Base-by-base conservation (phyloP, 768 basidiomycete genomes). In the Cyathus striatus region DNA sequence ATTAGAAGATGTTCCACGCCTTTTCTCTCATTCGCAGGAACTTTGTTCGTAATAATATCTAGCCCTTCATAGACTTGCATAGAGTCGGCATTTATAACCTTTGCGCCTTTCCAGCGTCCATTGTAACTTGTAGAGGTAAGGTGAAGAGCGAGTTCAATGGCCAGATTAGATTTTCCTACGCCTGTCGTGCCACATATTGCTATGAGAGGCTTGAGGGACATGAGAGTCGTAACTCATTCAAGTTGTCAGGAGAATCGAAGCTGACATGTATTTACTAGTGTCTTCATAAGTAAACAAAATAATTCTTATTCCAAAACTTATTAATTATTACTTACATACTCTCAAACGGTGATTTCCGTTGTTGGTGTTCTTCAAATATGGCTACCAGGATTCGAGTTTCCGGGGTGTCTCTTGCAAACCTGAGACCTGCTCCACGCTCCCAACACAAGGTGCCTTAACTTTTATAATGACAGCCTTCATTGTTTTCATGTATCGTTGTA, bases 61-160 rank as follows among this genome's bases (percentile, higher is more conserved):
- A 98, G 76, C 0, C 95, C 95, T 14, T 72, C 70, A 61, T 97
- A 98, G 10, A 92, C 83, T 62, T 99, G 96, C 95, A 99, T 97
- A 10, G 95, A 81, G 63, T 99, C 96, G 7, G 94, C 90, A 57
- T 97, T 98, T 58, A 99, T 83, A 51, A 98, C 75, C 55, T 81
- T 79, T 6, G 81, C 84, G 10, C 81, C 78, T 12, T 61, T 64
- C 75, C 80, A 85, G 36, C 62, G 65, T 52, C 64, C 60, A 22
- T 53, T 59, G 22, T 49, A 52, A 32, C 54, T 43, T 24, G 49
- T 52, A 34, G 69, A 60, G 9, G 72, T 57, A 18, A 85, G 60
- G 45, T 69, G 72, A 24, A 81, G 71, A 20, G 94, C 94, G 13
- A 99, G 76, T 45, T 96, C 83, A 17, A 99, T 79, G 3, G 89